Evolutionary conservation across 352 stramenopile species (phyloP).

Genomic region (Pythium rhizo-oryzae): DNA sequence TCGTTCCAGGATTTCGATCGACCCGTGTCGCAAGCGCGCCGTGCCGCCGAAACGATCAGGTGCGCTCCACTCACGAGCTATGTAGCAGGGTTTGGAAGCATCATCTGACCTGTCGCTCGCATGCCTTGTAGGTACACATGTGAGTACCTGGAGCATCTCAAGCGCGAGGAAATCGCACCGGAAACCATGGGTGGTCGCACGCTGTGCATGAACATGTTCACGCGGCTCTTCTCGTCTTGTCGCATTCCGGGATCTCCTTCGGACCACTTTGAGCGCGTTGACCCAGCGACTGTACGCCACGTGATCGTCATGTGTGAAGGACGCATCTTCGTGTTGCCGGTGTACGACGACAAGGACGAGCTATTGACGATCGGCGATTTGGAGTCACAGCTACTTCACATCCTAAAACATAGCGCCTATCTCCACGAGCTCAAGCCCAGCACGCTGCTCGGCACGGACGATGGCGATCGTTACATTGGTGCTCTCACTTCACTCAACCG

Average conservation of each 20-base stretch:
- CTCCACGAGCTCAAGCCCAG: slow-evolving; percentile 37
- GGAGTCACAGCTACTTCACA: slow-evolving; percentile 58
- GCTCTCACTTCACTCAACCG: slow-evolving; percentile 89
- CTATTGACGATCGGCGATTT: slow-evolving; percentile 69
- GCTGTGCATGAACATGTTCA: slow-evolving; percentile 92
- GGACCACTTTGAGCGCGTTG: slow-evolving; percentile 56
- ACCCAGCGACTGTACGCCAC: slow-evolving; percentile 40
- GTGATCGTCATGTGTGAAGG: slow-evolving; percentile 61
- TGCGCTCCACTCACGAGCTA: background rate
- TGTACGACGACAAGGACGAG: slow-evolving; percentile 47
- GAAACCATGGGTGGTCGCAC: slow-evolving; percentile 89
- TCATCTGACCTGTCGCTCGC: background rate
- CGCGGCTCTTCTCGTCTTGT: slow-evolving; percentile 89
- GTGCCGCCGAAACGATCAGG: slow-evolving; percentile 63
- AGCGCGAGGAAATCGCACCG: slow-evolving; percentile 73
- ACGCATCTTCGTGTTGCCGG: slow-evolving; percentile 48
- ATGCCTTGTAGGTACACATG: slow-evolving; percentile 46
- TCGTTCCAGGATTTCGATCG: slow-evolving; percentile 89
- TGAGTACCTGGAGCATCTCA: slow-evolving; percentile 89
- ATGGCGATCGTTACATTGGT: slow-evolving; percentile 60
- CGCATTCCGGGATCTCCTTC: slow-evolving; percentile 72
- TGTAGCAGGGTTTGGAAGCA: background rate
- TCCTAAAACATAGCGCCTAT: slow-evolving; percentile 48
- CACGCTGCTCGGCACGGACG: slow-evolving; percentile 27
- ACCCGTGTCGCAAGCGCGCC: slow-evolving; percentile 55